Conservation (phyloP, 805 yeast genomes). For the Jamesozyma spencerorum region DNA sequence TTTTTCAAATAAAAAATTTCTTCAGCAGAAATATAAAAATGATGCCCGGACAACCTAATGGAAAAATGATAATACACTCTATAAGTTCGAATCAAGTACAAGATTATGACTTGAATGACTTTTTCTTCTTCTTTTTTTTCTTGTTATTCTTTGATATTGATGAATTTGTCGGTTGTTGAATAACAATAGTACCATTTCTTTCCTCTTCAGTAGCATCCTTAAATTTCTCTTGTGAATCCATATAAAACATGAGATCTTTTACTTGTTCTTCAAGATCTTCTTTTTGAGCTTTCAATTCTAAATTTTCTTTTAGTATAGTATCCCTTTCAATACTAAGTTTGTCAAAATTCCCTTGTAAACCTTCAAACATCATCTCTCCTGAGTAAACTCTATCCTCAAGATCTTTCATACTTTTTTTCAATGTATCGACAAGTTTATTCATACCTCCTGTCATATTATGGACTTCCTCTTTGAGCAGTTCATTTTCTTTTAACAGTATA, state of each 20-base stretch:
- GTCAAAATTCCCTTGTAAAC: conserved; percentile 39
- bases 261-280: conserved; percentile 52
- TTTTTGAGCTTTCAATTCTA: conserved; percentile 32
- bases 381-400: conserved; percentile 18
- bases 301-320: conserved; percentile 26
- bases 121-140: conserved; percentile 16
- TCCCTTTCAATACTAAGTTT: conserved; percentile 36
- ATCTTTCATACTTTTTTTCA: conserved; percentile 10
- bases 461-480: conserved; percentile 9
- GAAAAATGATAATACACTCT: not conserved
- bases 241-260: conserved; percentile 69
- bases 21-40: not conserved
- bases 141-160: conserved; percentile 3
- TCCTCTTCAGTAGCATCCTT: conserved; percentile 64
- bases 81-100: not conserved
- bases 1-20: not conserved
- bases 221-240: conserved; percentile 66
- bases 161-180: conserved; percentile 20
- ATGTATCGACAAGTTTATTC: not conserved
- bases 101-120: not conserved
- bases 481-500: conserved; percentile 17
- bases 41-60: not conserved
- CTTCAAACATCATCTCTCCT: conserved; percentile 33
- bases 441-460: conserved; percentile 5
- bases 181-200: conserved; percentile 56